Base-by-base conservation (phyloP, 495 filamentous ascomycete genomes). In the Pyronema domesticum region DNA sequence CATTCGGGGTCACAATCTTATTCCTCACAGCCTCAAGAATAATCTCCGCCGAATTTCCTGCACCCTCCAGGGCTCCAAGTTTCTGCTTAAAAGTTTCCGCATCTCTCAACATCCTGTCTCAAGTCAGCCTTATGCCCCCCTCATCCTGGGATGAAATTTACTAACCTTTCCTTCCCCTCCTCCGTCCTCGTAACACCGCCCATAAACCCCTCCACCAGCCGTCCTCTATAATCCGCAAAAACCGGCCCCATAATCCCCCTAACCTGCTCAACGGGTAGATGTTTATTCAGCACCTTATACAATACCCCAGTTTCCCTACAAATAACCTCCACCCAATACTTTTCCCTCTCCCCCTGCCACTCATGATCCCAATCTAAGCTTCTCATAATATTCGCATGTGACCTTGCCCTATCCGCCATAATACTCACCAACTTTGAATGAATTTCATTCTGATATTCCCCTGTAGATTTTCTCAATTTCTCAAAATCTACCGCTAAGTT, bases 381-480 rank as follows among this genome's bases (percentile, higher is more conserved):
- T 65, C 79, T 85, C 71, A 99, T 80, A 14, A 77, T 76, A 55
- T 76, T 81, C 17, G 86, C 79, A 60, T 85, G 86, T 0, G 77
- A 69, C 1, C 76, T 68, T 6, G 83, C 83, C 0, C 91, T 78
- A 10, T 79, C 80, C 46, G 80, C 80, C 89, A 96, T 95, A 56
- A 99, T 96, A 55, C 94, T 88, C 13, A 95, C 83, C 0, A 99
- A 72, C 65, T 99, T 99, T 51, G 94, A 87, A 62, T 94, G 86
- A 54, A 96, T 96, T 57, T 79, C 86, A 35, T 78, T 79, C 64
- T 95, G 91, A 66, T 96, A 91, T 61, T 99, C 91, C 61, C 94
- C 86, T 60, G 82, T 89, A 6, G 85, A 73, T 37, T 91, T 77
- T 58, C 83, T 82, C 52, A 94, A 81, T 71, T 88, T 95, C 68